Evolutionary conservation across 805 yeast genomes (phyloP), one percentile per base, ranked within the genome.

Genomic region (Wickerhamiella siamensis): DNA sequence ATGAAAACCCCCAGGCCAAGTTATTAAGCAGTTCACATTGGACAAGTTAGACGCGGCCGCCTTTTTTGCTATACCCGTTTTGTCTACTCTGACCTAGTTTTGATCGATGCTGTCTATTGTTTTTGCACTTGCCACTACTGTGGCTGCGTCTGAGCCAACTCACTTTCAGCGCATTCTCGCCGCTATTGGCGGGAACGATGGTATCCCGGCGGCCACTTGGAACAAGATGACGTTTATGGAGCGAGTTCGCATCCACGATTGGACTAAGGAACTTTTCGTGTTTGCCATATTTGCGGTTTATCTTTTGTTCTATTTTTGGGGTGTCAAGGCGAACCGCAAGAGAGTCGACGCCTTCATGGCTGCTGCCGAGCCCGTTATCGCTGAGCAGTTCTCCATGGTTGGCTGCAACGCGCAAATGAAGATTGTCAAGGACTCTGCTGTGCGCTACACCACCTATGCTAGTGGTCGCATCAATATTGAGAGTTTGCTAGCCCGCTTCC

Each of bases 401-500:
- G 95, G 95, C 27, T 45, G 49, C 39, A 33, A 43, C 18, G 51
- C 48, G 18, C 47, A 41, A 6, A 36, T 41, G 16, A 61, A 74
- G 52, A 66, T 69, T 48, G 66, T 76, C 50, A 70, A 73, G 58
- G 93, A 80, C 55, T 71, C 75, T 38, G 64, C 77, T 20, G 77
- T 79, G 51, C 65, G 69, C 45, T 83, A 62, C 60, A 62, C 69
- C 9, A 67, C 82, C 31, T 91, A 83, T 58, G 94, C 95, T 34
- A 72, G 94, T 43, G 98, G 98, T 47, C 77, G 98, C 60, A 65
- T 74, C 45, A 79, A 83, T 59, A 70, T 91, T 46, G 75, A 75
- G 46, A 69, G 73, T 43, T 63, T 86, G 44, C 63, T 70, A 43
- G 67, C 79, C 37, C 74, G 70, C 47, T 67, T 86, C 57, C 71